Percentiles rank a stretch among this genome's conserved stretches.
These are phyloP conservation scores for Leccinum subfulvum DNA, from an alignment of 1,284 basidiomycete species.

Conservation along the genomic window DNA sequence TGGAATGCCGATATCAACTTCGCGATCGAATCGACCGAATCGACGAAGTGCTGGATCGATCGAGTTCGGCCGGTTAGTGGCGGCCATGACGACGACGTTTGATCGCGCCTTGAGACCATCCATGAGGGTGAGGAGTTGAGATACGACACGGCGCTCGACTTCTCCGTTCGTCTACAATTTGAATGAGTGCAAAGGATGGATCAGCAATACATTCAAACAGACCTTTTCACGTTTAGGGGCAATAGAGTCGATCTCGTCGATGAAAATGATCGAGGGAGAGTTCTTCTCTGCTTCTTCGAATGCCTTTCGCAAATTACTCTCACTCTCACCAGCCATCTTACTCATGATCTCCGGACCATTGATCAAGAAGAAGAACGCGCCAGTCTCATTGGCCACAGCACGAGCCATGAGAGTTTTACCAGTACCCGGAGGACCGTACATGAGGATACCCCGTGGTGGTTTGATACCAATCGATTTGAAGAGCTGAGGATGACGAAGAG, in stretches of 20 bases:
- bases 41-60: slow-evolving; percentile 98
- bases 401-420: slow-evolving; percentile 99
- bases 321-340: slow-evolving; percentile 98
- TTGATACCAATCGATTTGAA: slow-evolving; percentile 99
- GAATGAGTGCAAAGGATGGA: slow-evolving; percentile 16
- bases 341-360: slow-evolving; percentile 99
- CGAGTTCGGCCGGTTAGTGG: slow-evolving; percentile 98
- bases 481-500: slow-evolving; percentile 95
- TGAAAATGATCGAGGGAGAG: slow-evolving; percentile 99
- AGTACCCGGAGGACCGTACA: slow-evolving; percentile 96
- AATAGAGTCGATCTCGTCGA: slow-evolving; percentile 98
- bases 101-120: slow-evolving; percentile 98
- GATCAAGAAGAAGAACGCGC: slow-evolving; percentile 99
- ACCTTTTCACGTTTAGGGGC: slow-evolving; percentile 98
- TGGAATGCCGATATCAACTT: slow-evolving; percentile 98
- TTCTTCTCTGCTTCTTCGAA: slow-evolving; percentile 99
- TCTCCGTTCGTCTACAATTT: slow-evolving; percentile 87
- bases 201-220: not conserved
- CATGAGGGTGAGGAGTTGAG: slow-evolving; percentile 97
- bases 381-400: slow-evolving; percentile 98
- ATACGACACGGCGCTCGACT: slow-evolving; percentile 98
- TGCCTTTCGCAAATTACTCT: slow-evolving; percentile 95
- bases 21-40: slow-evolving; percentile 98
- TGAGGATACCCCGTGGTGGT: slow-evolving; percentile 95
- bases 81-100: slow-evolving; percentile 99